Evolutionary conservation across 176 grass and related monocot species (phyloP), one percentile per base, ranked within the genome.

Genomic region (Ananas comosus): DNA sequence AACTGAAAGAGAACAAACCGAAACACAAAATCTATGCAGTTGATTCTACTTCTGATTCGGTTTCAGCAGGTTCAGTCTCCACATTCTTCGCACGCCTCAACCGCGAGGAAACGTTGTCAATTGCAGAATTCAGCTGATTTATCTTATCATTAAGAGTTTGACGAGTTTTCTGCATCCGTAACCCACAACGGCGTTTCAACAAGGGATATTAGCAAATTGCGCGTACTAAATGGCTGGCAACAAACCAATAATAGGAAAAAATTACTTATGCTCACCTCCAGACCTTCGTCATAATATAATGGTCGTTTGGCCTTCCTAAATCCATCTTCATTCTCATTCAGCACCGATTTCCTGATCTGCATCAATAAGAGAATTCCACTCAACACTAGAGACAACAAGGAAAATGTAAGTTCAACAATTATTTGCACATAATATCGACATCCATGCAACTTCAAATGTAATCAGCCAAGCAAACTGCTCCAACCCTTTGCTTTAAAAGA

Each of bases 101-200:
- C 13, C 80, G 73, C 6, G 70, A 74, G 1, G 87, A 78, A 75
- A 84, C 87, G 56, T 83, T 83, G 66, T 86, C 87, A 25, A 90
- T 90, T 64, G 87, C 83, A 48, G 72, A 51, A 69, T 90, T 90
- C 74, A 90, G 66, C 53, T 86, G 87, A 24, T 66, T 86, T 51
- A 83, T 86, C 83, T 86, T 90, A 64, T 85, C 87, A 1, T 84
- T 84, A 58, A 86, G 66, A 16, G 80, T 90, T 77, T 90, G 87
- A 52, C 83, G 83, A 52, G 87, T 86, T 83, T 83, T 86, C 83
- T 90, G 77, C 52, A 77, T 58, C n/a, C 4, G 50, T 14, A 75
- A 49, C 67, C 13, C 14, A 63, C 3, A 61, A 8, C 80, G 11
- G 52, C 3, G 12, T 65, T 51, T 53, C 56, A 61, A 61, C 21